phyloP scores from a whole-genome alignment of 1,284 basidiomycete genomes.

The Macrocystidia cucumis region DNA sequence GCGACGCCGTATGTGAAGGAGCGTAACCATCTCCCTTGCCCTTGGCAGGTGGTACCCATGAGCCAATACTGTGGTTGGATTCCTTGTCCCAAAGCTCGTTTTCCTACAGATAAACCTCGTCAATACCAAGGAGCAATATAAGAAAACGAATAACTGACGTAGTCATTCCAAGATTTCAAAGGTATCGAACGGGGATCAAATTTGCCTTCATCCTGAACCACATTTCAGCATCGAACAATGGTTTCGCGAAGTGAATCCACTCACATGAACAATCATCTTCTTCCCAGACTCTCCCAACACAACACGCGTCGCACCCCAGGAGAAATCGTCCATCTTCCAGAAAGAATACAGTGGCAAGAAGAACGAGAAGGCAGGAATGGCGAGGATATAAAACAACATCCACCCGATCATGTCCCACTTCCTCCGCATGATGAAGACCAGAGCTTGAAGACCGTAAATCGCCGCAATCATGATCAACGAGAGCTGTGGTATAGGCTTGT shows the following conservation, averaged over 20 bases:
- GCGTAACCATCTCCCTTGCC: conserved; percentile 64
- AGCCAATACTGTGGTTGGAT: conserved; percentile 85
- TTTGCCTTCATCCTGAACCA: conserved; percentile 83
- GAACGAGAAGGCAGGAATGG: conserved; percentile 89
- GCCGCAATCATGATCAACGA: conserved; percentile 91
- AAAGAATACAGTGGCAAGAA: conserved; percentile 94
- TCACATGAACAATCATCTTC: conserved; percentile 89
- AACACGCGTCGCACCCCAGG: conserved; percentile 92
- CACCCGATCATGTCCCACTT: conserved; percentile 97
- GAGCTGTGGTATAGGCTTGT: conserved; percentile 62
- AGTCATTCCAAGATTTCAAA: conserved; percentile 94
- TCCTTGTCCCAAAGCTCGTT: conserved; percentile 98
- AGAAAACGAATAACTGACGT: conserved; percentile 39
- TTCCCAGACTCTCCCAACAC: conserved; percentile 94
- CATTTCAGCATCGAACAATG: conserved; percentile 9
- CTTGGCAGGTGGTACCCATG: conserved; percentile 70
- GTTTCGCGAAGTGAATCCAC: conserved; percentile 20
- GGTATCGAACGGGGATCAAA: conserved; percentile 92
- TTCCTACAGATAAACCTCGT: conserved; percentile 38
- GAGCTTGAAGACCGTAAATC: conserved; percentile 87
- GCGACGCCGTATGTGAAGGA: conserved; percentile 64
- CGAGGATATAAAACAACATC: conserved; percentile 96
- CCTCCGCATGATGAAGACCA: conserved; percentile 80
- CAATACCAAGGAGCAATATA: conserved; percentile 4
- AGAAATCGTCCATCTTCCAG: conserved; percentile 99